These are phyloP conservation scores for Teratosphaeria pseudoeucalypti DNA, from an alignment of 2,329 filamentous ascomycete genomes.

Conservation along the genomic window DNA sequence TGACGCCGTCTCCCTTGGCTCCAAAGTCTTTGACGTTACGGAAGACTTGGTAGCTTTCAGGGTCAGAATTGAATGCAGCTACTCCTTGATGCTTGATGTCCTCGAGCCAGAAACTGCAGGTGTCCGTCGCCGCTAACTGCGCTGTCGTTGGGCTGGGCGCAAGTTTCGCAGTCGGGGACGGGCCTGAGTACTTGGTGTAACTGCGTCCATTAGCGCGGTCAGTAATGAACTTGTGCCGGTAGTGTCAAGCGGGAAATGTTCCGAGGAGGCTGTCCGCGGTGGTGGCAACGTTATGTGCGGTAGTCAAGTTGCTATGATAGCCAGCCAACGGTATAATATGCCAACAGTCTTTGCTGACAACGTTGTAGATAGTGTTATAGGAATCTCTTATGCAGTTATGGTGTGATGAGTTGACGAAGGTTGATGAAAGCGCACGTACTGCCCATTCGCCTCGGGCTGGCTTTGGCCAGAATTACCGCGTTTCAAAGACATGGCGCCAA, in stretches of 20 bases:
- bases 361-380: not conserved
- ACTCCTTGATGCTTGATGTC: slow-evolving; percentile 38
- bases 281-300: not conserved
- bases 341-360: not conserved
- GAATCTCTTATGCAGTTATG: not conserved
- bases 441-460: not conserved
- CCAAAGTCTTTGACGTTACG: slow-evolving; percentile 41
- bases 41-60: slow-evolving; percentile 34
- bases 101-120: slow-evolving; percentile 31
- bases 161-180: slow-evolving; percentile 4
- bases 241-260: not conserved
- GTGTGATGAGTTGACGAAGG: not conserved
- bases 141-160: slow-evolving; percentile 6
- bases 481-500: not conserved
- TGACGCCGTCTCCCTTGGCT: slow-evolving; percentile 36
- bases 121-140: slow-evolving; percentile 1
- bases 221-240: not conserved
- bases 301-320: not conserved
- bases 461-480: not conserved
- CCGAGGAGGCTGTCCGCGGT: not conserved
- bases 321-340: not conserved
- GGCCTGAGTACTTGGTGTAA: slow-evolving; percentile 8
- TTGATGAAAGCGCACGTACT: not conserved
- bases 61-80: slow-evolving; percentile 37
- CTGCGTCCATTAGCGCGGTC: not conserved